Base-by-base conservation (phyloP, 2,329 filamentous ascomycete genomes). In the Hypoxylon sp. region DNA sequence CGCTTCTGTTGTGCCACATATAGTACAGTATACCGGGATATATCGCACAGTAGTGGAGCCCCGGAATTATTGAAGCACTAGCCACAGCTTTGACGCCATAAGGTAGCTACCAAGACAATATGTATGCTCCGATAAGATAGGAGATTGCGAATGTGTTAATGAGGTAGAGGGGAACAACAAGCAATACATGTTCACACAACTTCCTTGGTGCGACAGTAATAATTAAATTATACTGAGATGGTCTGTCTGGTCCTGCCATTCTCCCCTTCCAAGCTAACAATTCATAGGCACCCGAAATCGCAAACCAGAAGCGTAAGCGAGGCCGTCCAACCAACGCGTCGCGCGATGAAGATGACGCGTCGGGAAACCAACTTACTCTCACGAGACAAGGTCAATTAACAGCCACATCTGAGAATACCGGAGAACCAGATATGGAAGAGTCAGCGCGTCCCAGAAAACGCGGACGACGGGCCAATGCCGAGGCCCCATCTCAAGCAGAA, bases 281-380 rank as follows among this genome's bases (percentile, higher is more conserved):
- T n/a, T 39, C 8, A 13, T 46, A 76, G 77, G 72, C 69, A 13
- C 62, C 71, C 39, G 72, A 76, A 58, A 70, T 77, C 32, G 74
- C 73, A 29, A 77, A 78, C 58, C 78, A 77, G 58, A 82, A 81
- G 71, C 82, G 82, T 70, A 84, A 83, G 74, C 82, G 82, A 75
- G 81, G 81, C 59, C 78, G 80, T 44, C 80, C 79, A 11, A 73
- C 80, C 32, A 81, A 80, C 81, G 81, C 81, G 81, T 79, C 80
- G 61, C 80, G 76, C 68, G 65, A 76, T 27, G 63, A 67, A n/a
- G 60, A 56, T 24, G 67, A 73, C 74, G 76, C 75, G 75, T 75
- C 73, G 39, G 72, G 68, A 29, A 53, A 68, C 17, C 68, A 72
- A 68, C 63, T 61, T 8, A 62, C 42, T n/a, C 67, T 70, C 27